These are phyloP conservation scores for Nicotiana attenuata DNA, from an alignment of 257 asterid genomes.

Conservation along the genomic window DNA sequence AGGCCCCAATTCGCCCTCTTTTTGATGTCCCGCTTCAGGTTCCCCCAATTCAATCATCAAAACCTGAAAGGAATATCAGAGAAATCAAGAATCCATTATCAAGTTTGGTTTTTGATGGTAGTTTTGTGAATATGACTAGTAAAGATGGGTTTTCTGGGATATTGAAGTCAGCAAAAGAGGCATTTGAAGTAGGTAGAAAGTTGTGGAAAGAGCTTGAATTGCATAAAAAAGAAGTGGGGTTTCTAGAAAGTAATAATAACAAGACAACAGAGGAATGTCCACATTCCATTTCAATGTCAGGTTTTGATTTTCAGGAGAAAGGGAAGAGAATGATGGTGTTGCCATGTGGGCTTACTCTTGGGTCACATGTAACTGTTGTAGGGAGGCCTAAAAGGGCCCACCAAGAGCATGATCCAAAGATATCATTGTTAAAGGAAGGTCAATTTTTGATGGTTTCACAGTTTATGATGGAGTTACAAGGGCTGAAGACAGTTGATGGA, in stretches of 20 bases:
- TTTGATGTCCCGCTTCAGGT: slow-evolving; percentile 29
- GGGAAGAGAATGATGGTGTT: slow-evolving; percentile 54
- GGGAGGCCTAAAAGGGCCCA: slow-evolving; percentile 76
- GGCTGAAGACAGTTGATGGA: slow-evolving; percentile 80
- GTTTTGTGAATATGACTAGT: slow-evolving; percentile 35
- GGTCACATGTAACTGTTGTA: slow-evolving; percentile 89
- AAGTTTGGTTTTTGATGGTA: slow-evolving; percentile 48
- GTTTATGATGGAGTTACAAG: slow-evolving; percentile 94
- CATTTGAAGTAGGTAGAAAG: slow-evolving; percentile 51
- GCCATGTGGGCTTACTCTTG: slow-evolving; percentile 90
- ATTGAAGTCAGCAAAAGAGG: slow-evolving; percentile 47
- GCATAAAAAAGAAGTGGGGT: slow-evolving; percentile 18
- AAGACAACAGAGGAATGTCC: slow-evolving; percentile 48
- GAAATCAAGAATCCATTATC: slow-evolving; percentile 29
- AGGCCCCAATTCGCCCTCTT: slow-evolving; percentile 62
- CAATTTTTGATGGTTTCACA: slow-evolving; percentile 88
- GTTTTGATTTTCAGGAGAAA: slow-evolving; percentile 40
- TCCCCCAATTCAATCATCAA: slow-evolving; percentile 30
- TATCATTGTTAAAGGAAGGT: slow-evolving; percentile 68
- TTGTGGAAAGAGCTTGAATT: slow-evolving; percentile 56
- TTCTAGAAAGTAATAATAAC: not conserved
- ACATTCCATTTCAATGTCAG: slow-evolving; percentile 45
- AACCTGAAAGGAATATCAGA: slow-evolving; percentile 32
- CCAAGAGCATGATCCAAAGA: slow-evolving; percentile 66
- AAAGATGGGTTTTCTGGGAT: slow-evolving; percentile 38